Evolutionary conservation across 2,329 filamentous ascomycete species (phyloP), one percentile per base, ranked within the genome.

Genomic region (Calonectria leucothoes): DNA sequence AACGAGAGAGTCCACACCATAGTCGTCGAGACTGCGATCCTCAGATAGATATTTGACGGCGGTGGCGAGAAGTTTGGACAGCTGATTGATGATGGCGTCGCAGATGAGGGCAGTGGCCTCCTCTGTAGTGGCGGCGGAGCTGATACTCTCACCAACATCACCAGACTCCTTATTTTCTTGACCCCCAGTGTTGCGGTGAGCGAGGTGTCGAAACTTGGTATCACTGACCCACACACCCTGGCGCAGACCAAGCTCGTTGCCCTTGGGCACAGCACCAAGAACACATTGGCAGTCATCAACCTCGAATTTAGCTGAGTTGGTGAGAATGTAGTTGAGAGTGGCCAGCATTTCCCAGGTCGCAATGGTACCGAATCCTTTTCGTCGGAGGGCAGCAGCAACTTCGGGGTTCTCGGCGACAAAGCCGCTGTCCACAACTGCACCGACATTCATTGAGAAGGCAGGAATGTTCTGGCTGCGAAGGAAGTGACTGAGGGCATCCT

Each of bases 401-500:
- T 73, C 76, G 8, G 75, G 76, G 66, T 74, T 74, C 74, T 78
- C 77, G 51, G 74, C 76, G 23, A 76, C 74, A 31, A 73, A 77
- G 31, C 76, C 78, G 11, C 73, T 78, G 11, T 82, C 79, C 15
- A 75, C 74, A 10, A 81, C 70, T 33, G 74, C 72, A 12, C 80
- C 80, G 1, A 82, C 25, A 48, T 82, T 76, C 55, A 83, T 70
- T 6, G 77, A 69, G 11, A 69, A 76, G 7, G 71, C 78, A 4
- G 73, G 48, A 39, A 74, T 49, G 10, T 76, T 77, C 14, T 74
- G 64, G 2, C 71, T 49, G 4, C 64, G 65, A 15, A 80, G 77
- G 64, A 78, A 75, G 31, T 75, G 79, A 2, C 76, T 76, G 42
- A 88, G 80, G 8, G 79, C 80, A 71, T 86, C 84, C 39, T 85